Evolutionary conservation across 1,139 yeast genomes (phyloP), one percentile per base, ranked within the genome.

Genomic region (Yamadazyma dushanensis): DNA sequence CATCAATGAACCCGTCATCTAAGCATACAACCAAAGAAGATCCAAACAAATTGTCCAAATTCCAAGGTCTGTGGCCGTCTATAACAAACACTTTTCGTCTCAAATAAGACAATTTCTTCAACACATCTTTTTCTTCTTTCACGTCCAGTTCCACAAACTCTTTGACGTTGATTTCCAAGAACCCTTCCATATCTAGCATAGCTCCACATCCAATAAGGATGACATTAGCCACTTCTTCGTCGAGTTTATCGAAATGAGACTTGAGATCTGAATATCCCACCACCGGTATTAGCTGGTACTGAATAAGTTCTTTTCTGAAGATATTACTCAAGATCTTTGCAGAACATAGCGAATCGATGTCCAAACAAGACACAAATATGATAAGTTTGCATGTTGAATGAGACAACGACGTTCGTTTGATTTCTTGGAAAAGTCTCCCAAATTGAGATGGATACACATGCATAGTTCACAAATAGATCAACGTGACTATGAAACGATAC

Each of bases 31-130:
- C 78, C 49, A 80, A 70, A n/a, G 79, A 76, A 2, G 95, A 82
- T 3, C 95, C 96, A 69, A 87, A 90, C 35, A 92, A 56, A 56
- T 94, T 94, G 54, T 90, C 96, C 47, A 94, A 66, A 58, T 89
- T 89, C 97, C 97, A 92, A 3, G 98, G 99, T 45, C 97, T 68
- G 46, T 87, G 95, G 4, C 95, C 92, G 59, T 94, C 99, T 41
- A 92, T 72, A 10, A 94, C 76, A 53, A 86, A 94, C 2, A 94
- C 73, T 40, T 73, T 53, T 29, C 66, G 50, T 31, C 45, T 51
- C 34, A 53, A 35, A 16, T 38, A 41, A 3, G 29, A 29, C 29
- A 47, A 25, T 8, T 42, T 40, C 10, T 26, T 35, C 13, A 45
- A 25, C 2, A 32, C 31, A 21, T 44, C 50, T 15, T 36, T 26